These are phyloP conservation scores for Colletotrichum sp. DNA, from an alignment of 2,329 filamentous ascomycete genomes.

Conservation along the genomic window DNA sequence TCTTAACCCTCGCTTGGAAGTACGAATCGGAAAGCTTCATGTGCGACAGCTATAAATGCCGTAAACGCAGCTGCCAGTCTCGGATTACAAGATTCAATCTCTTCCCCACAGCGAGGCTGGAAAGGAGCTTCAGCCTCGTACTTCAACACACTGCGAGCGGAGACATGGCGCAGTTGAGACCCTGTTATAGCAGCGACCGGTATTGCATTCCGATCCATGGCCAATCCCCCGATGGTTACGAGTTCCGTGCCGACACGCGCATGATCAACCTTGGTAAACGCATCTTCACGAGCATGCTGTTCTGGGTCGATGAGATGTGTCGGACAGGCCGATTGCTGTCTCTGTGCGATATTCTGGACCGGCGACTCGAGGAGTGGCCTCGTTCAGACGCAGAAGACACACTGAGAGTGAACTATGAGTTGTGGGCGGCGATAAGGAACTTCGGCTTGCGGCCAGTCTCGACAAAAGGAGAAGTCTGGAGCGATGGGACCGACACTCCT, in stretches of 20 bases:
- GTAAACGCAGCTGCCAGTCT: accelerated
- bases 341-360: neutral
- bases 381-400: accelerated
- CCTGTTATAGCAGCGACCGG: accelerated
- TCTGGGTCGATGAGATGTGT: neutral
- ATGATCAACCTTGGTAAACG: neutral
- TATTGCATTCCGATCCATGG: neutral
- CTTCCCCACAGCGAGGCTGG: neutral
- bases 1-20: neutral
- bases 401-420: neutral
- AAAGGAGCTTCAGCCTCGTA: accelerated
- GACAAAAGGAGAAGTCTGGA: neutral
- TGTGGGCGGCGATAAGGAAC: neutral
- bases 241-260: accelerated
- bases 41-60: neutral
- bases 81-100: neutral
- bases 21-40: neutral
- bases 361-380: neutral
- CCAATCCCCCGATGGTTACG: accelerated
- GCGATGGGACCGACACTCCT: neutral
- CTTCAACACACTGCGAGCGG: neutral
- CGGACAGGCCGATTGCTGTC: neutral
- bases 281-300: neutral
- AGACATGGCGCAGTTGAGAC: neutral
- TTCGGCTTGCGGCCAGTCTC: accelerated